A percentile compares a stretch with the other conserved stretches of the same genome.
phyloP scores from a whole-genome alignment of 768 basidiomycete species.

The Lactarius tabidus region DNA sequence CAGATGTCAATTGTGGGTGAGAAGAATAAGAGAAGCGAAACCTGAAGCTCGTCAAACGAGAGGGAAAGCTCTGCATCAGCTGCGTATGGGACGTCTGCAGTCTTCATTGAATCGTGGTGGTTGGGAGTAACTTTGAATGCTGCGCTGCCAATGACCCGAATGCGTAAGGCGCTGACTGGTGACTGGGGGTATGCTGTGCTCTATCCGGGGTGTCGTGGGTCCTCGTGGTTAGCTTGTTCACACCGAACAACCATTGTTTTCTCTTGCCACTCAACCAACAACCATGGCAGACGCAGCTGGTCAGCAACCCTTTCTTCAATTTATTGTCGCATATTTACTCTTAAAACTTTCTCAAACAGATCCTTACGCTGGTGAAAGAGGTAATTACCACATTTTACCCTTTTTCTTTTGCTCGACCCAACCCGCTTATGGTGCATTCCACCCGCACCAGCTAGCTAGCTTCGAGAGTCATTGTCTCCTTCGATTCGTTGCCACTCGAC shows the following conservation, averaged over 20 bases:
- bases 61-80: conserved; percentile 91
- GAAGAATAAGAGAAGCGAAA: conserved; percentile 32
- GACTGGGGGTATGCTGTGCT: background rate
- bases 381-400: conserved; percentile 17
- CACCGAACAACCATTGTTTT: background rate
- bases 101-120: conserved; percentile 37
- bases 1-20: background rate
- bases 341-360: background rate
- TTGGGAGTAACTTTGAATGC: background rate
- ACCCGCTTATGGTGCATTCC: conserved; percentile 29
- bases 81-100: conserved; percentile 90
- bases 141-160: background rate
- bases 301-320: background rate
- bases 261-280: background rate
- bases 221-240: background rate
- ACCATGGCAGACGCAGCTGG: conserved; percentile 23
- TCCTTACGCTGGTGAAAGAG: conserved; percentile 17
- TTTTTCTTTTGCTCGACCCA: conserved; percentile 25
- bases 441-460: conserved; percentile 29
- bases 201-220: conserved; percentile 11
- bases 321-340: background rate
- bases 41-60: conserved; percentile 87
- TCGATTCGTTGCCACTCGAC: conserved; percentile 21
- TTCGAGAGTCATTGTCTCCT: conserved; percentile 23
- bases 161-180: background rate